Conservation (phyloP, 129 eudicot species). For the Tanacetum coccineum region DNA sequence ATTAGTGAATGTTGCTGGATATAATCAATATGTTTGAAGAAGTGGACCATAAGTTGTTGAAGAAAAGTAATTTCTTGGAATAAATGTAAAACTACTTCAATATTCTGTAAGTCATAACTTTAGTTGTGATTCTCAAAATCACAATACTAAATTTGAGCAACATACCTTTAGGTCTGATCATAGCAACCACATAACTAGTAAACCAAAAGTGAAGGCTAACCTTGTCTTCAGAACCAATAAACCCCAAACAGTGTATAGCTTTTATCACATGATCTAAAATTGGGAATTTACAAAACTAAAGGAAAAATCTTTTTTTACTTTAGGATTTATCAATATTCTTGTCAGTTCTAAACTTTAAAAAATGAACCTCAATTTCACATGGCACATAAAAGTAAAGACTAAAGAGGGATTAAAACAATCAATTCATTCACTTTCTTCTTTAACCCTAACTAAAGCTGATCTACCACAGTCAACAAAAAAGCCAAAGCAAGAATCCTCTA, state of each 20-base stretch:
- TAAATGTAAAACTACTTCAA: too few relatives aligned
- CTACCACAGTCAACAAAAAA: constrained; percentile 31
- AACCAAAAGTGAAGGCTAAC: not conserved
- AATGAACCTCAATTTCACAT: constrained; percentile 14
- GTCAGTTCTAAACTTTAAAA: constrained; percentile 8
- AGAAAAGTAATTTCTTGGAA: too few relatives aligned
- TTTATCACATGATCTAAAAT: not conserved
- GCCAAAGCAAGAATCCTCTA: constrained; percentile 23
- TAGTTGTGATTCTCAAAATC: too few relatives aligned
- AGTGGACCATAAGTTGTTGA: too few relatives aligned
- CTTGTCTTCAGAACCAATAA: not conserved
- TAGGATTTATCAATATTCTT: not conserved
- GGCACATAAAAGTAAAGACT: constrained; percentile 16
- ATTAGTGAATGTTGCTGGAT: too few relatives aligned
- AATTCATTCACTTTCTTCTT: constrained; percentile 22
- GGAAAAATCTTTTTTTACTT: not conserved
- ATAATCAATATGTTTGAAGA: too few relatives aligned
- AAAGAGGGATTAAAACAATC: constrained; percentile 11
- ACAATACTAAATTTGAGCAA: too few relatives aligned
- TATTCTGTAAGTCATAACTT: too few relatives aligned
- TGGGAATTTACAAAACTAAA: not conserved
- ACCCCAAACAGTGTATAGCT: not conserved
- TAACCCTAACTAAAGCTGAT: constrained; percentile 28
- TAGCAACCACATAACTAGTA: not conserved
- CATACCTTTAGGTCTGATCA: not conserved